phyloP scores from a whole-genome alignment of 306 rosid species.

The peach (Prunus persica) region DNA sequence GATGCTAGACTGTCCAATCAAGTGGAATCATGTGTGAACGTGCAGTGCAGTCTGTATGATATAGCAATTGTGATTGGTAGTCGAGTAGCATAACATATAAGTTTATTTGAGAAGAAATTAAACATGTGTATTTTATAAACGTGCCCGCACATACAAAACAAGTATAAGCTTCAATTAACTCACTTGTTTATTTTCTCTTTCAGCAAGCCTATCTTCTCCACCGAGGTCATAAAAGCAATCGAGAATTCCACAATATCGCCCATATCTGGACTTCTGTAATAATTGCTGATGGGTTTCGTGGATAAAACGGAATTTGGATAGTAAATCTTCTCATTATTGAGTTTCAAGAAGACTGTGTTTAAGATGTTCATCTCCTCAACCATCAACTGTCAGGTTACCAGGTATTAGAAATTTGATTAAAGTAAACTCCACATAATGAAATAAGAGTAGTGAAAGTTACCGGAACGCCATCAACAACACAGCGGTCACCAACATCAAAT shows the following conservation, averaged over 20 bases:
- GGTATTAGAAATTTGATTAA: constrained; percentile 17
- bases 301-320: constrained; percentile 85
- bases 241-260: constrained; percentile 59
- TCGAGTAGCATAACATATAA: neutral
- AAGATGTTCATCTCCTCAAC: constrained; percentile 97
- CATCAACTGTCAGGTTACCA: constrained; percentile 50
- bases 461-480: constrained; percentile 77
- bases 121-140: neutral
- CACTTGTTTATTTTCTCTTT: constrained; percentile 56
- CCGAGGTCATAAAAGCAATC: constrained; percentile 61
- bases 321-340: constrained; percentile 76
- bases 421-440: neutral
- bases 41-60: neutral
- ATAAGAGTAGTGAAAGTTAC: constrained; percentile 35
- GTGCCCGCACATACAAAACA: neutral
- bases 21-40: neutral
- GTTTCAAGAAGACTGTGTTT: constrained; percentile 83
- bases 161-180: constrained; percentile 16
- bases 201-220: constrained; percentile 65
- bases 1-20: neutral
- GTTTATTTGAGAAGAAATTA: neutral
- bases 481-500: constrained; percentile 91
- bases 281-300: constrained; percentile 78
- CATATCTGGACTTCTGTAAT: constrained; percentile 90
- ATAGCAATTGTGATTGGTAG: neutral